These are phyloP conservation scores for Cercospora sp. DNA, from an alignment of 2,329 filamentous ascomycete genomes.

Conservation along the genomic window DNA sequence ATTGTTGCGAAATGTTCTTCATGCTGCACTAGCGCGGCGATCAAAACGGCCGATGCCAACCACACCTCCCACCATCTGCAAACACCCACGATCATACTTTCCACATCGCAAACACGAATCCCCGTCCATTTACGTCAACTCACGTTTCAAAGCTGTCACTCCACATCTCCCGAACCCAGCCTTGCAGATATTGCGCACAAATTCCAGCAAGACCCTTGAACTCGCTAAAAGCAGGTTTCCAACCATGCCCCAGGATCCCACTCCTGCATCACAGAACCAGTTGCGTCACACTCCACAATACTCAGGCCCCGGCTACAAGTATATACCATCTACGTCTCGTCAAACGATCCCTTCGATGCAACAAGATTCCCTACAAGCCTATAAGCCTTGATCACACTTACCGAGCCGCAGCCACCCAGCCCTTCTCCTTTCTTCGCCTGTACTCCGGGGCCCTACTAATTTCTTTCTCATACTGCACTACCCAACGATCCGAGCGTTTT, in stretches of 20 bases:
- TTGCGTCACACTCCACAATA: constrained; percentile 11
- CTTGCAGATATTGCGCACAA: background rate
- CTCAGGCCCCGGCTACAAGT: constrained; percentile 3
- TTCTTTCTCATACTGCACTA: constrained; percentile 1
- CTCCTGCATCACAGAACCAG: constrained; percentile 3
- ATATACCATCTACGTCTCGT: constrained; percentile 11
- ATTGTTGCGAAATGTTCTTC: background rate
- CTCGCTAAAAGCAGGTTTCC: constrained; percentile 14
- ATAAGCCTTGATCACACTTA: constrained; percentile 12
- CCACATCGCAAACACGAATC: constrained; percentile 4
- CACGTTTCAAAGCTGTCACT: constrained; percentile 11
- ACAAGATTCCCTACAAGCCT: constrained; percentile 9
- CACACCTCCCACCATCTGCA: background rate
- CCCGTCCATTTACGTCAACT: constrained; percentile 5
- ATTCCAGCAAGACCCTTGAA: background rate
- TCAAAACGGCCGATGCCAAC: background rate
- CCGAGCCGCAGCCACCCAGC: background rate
- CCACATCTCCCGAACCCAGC: constrained; percentile 7
- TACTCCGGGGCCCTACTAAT: constrained; percentile 8
- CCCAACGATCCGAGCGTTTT: constrained; percentile 4
- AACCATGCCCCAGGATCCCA: constrained; percentile 13
- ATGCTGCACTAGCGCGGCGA: background rate
- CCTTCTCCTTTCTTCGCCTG: background rate
- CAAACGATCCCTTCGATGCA: constrained; percentile 5
- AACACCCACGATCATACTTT: background rate